Conservation (phyloP, 495 filamentous ascomycete species). For the Xylaria curta region DNA sequence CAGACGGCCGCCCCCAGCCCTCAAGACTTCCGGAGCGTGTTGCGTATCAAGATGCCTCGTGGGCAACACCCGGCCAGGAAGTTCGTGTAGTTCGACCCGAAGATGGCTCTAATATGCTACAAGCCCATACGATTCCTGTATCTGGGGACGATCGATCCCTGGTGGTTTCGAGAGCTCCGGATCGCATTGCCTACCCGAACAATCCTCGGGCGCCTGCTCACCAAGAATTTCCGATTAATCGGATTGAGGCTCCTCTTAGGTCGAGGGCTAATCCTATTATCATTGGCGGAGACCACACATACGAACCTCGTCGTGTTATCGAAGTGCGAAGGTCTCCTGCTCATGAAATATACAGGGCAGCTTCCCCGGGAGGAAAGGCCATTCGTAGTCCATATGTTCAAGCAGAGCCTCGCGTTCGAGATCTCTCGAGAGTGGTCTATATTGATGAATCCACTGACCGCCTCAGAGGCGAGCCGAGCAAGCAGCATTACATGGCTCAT, state of each 20-base stretch:
- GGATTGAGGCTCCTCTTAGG: constrained; percentile 26
- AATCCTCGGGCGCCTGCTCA: not conserved
- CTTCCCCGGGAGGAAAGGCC: constrained; percentile 12
- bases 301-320: constrained; percentile 35
- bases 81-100: constrained; percentile 16
- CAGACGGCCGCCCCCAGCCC: constrained; percentile 25
- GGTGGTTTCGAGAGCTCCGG: constrained; percentile 4
- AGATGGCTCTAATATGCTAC: not conserved
- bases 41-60: constrained; percentile 24
- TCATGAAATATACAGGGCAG: constrained; percentile 21
- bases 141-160: constrained; percentile 9
- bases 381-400: constrained; percentile 24
- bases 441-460: constrained; percentile 26
- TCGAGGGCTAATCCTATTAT: constrained; percentile 35
- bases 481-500: constrained; percentile 21
- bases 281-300: constrained; percentile 27
- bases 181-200: constrained; percentile 15
- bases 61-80: constrained; percentile 27
- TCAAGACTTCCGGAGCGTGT: constrained; percentile 17
- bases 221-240: constrained; percentile 1
- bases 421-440: constrained; percentile 28
- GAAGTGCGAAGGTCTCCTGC: constrained; percentile 32
- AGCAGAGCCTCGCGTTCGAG: constrained; percentile 26
- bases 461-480: constrained; percentile 21
- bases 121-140: not conserved